Evolutionary conservation across 139 green algal genomes (phyloP).

Genomic region (Haematococcus sp.): DNA sequence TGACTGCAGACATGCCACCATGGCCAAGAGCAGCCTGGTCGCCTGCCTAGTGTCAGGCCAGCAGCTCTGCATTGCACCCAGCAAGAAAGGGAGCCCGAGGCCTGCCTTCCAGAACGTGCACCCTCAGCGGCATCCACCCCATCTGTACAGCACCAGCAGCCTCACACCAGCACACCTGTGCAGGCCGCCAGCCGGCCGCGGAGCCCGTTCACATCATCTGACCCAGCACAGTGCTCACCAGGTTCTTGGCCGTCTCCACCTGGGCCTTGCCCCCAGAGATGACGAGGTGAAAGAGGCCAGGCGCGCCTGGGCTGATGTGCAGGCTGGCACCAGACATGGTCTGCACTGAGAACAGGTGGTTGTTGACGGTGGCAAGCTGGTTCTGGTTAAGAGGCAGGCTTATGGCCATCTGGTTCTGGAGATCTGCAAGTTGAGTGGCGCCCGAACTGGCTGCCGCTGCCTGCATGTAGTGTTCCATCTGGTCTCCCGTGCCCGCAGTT

Average conservation of each 20-base stretch:
- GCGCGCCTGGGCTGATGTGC: conserved; percentile 30
- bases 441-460: no score
- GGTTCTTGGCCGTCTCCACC: conserved; percentile 24
- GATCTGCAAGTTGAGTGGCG: no score
- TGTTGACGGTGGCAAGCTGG: conserved; percentile 25
- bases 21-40: no score
- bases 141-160: no score
- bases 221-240: conserved; percentile 21
- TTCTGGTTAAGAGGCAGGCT: conserved; percentile 24
- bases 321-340: conserved; percentile 24
- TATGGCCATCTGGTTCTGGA: conserved; percentile 19
- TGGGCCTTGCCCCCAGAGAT: conserved; percentile 19
- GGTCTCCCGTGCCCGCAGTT: neutral
- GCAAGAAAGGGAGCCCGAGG: no score
- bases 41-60: no score
- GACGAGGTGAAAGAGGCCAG: conserved; percentile 32
- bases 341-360: conserved; percentile 39
- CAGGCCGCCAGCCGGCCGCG: no score
- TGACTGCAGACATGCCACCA: no score
- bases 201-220: neutral
- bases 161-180: no score
- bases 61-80: no score
- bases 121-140: no score
- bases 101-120: no score
- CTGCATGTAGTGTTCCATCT: neutral